Base-by-base conservation (phyloP, 106 monocot genomes). In the Posidonia australis region DNA sequence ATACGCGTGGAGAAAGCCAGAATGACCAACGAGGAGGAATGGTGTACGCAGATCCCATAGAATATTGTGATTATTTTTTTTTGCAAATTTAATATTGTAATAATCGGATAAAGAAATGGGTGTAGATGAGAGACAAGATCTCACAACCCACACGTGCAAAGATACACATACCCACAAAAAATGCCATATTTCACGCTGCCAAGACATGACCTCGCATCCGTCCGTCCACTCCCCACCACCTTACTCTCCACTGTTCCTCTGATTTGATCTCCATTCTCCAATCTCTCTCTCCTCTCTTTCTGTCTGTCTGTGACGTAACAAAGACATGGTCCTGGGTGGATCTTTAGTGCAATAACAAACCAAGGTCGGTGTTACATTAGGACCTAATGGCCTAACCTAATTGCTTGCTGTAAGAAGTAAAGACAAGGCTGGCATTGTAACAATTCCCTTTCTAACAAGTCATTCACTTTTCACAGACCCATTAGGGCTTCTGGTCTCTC, bases 131-230 rank as follows among this genome's bases (percentile, higher is more conserved):
- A 44, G 62, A 62, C 62, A 62, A 62, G 62, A 62, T 62, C 62
- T 62, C 12, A 17, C 18, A 48, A 48, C 25, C 47, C 66, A 66
- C 32, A 66, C 51, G 66, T 52, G 66, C 51, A 36, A 48, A 64
- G 64, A 64, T 64, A 47, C 64, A 64, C 46, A 27, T 47, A 48
- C 46, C 46, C 64, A 47, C 64, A 64, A 52, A 32, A 30, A 31
- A 29, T 51, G 51, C 66, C 66, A 17, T 66, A 52, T 51, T 66
- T 66, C 52, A 36, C 66, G 66, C 66, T 66, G 66, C 51, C 52
- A 20, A 21, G 66, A 66, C 66, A 66, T 36, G 51, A 52, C 66
- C 26, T 53, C n/a, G n/a, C 49, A 27, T 62, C 43, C 19, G 20
- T 62, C 41, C 62, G 62, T 62, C 46, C 64, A 47, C 47, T 47